A percentile compares a stretch with the other conserved stretches of the same genome.
Conservation (phyloP, 129 eudicot species). For the Chrysanthemum seticuspe region DNA sequence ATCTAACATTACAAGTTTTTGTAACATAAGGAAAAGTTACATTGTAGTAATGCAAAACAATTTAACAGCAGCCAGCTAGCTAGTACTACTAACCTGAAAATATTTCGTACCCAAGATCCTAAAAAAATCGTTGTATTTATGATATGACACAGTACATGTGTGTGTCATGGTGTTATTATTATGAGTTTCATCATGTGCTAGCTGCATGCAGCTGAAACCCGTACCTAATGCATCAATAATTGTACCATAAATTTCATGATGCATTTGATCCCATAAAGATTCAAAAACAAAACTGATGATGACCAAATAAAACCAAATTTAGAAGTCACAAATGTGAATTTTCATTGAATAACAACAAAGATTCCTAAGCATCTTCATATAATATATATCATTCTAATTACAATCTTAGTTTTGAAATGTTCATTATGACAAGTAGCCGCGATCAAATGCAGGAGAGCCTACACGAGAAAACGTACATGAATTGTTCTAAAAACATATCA, state of each 20-base stretch:
- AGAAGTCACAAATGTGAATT: no score
- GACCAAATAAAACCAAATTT: slow-evolving; percentile 12
- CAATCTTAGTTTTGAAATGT: not conserved
- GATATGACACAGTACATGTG: not conserved
- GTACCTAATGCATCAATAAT: slow-evolving; percentile 22
- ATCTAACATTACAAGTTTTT: no score
- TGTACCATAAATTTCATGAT: slow-evolving; percentile 20
- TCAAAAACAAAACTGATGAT: not conserved
- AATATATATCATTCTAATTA: slow-evolving; percentile 29
- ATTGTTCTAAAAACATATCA: slow-evolving; percentile 3
- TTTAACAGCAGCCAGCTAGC: no score
- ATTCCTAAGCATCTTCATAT: slow-evolving; percentile 17
- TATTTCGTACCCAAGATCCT: no score
- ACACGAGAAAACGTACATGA: slow-evolving; percentile 17
- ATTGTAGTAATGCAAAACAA: no score
- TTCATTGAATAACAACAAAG: slow-evolving; percentile 18
- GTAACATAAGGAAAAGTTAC: no score
- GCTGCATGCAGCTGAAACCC: slow-evolving; percentile 21
- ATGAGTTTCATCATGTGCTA: slow-evolving; percentile 17
- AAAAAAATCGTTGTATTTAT: no score
- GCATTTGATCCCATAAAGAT: not conserved
- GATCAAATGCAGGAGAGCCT: slow-evolving; percentile 11
- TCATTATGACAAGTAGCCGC: no score
- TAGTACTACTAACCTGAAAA: no score
- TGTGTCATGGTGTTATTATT: slow-evolving; percentile 11